Evolutionary conservation across 2,329 filamentous ascomycete species (phyloP).

Genomic region (Fusarium nurragi): DNA sequence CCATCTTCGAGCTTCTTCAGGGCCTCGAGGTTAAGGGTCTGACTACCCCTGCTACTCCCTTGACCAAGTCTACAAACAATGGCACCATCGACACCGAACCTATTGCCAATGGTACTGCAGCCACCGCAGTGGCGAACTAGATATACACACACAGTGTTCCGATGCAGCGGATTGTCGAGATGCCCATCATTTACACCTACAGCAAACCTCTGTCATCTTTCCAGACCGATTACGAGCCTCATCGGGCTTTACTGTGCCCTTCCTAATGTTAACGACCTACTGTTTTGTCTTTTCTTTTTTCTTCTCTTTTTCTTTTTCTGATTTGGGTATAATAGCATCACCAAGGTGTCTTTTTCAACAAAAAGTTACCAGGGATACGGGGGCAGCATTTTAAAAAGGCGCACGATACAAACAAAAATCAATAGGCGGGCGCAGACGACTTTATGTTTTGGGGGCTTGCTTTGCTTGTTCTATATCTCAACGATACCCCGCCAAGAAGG

Average conservation of each 20-base stretch:
- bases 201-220: constrained; percentile 1
- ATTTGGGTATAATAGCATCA: constrained; percentile 43
- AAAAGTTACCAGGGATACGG: constrained; percentile 51
- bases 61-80: constrained; percentile 40
- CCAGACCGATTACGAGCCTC: constrained; percentile 26
- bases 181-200: constrained; percentile 11
- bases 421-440: constrained; percentile 45
- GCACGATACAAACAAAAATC: constrained; percentile 40
- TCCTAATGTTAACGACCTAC: constrained; percentile 25
- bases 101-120: constrained; percentile 18
- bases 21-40: constrained; percentile 76
- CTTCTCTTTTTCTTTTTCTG: constrained; percentile 16
- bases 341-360: constrained; percentile 54
- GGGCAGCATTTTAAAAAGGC: constrained; percentile 42
- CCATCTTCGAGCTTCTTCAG: constrained; percentile 87
- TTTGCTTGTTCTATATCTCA: constrained; percentile 53
- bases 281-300: constrained; percentile 10
- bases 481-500: constrained; percentile 52
- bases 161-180: constrained; percentile 1
- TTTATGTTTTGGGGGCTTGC: constrained; percentile 46
- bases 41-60: constrained; percentile 52
- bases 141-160: background rate
- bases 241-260: constrained; percentile 29
- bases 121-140: constrained; percentile 29
- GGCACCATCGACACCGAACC: constrained; percentile 13